Percentiles rank a stretch among this genome's conserved stretches.
Evolutionary conservation across 208 protist species (phyloP).

Genomic region (Porcisia deanei): DNA sequence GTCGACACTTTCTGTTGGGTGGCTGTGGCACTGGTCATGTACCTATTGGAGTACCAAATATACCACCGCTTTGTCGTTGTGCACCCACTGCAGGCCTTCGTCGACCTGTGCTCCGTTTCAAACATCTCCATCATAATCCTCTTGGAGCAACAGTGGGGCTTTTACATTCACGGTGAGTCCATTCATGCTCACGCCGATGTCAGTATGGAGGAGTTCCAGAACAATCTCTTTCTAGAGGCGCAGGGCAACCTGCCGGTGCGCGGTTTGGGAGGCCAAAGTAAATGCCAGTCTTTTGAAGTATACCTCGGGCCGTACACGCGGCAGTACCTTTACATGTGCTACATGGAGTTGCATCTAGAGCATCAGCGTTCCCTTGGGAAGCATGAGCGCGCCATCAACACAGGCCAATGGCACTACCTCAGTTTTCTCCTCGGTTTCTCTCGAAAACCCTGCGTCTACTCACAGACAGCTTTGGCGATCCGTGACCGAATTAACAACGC

Average conservation of each 20-base stretch:
- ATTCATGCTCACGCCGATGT: constrained; percentile 88
- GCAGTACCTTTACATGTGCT: constrained; percentile 86
- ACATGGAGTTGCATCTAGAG: constrained; percentile 63
- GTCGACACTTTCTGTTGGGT: constrained; percentile 82
- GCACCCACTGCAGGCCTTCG: constrained; percentile 84
- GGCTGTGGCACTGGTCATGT: constrained; percentile 57
- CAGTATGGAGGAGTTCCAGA: constrained; percentile 89
- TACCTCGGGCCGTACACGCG: constrained; percentile 68
- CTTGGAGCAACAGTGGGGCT: constrained; percentile 80
- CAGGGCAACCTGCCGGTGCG: constrained; percentile 84
- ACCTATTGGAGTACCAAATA: constrained; percentile 78
- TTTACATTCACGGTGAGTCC: constrained; percentile 92
- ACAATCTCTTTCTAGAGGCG: constrained; percentile 73
- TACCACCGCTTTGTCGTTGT: constrained; percentile 85
- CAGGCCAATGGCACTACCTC: constrained; percentile 65
- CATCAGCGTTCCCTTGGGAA: constrained; percentile 41
- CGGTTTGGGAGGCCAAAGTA: constrained; percentile 74
- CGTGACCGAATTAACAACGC: constrained; percentile 76
- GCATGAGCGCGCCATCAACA: constrained; percentile 18
- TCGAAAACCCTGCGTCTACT: constrained; percentile 54
- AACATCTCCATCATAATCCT: constrained; percentile 92
- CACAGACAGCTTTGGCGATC: constrained; percentile 54
- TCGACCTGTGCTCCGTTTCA: constrained; percentile 90
- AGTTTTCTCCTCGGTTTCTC: constrained; percentile 51
- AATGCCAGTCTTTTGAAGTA: constrained; percentile 87